A percentile compares a stretch with the other conserved stretches of the same genome.
Conservation (phyloP, 75 land plant species). For the Cunninghamia lanceolata region DNA sequence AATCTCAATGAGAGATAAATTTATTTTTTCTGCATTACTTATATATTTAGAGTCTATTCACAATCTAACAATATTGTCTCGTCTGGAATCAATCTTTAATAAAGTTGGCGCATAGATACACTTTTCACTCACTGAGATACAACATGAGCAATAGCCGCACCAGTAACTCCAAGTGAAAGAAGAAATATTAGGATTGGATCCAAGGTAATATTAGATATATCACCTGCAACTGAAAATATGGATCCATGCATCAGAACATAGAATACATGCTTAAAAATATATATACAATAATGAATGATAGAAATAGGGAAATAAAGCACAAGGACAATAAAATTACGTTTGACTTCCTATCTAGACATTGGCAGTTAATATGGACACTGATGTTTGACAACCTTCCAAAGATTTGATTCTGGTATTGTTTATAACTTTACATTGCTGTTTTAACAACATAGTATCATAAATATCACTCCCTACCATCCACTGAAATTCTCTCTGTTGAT, state of each 20-base stretch:
- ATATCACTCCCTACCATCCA: background rate
- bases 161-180: conserved; percentile 64
- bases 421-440: background rate
- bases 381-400: background rate
- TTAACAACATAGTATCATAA: background rate
- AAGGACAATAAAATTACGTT: background rate
- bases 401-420: background rate
- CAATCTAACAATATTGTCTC: background rate
- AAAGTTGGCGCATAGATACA: background rate
- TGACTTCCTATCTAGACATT: background rate
- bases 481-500: background rate
- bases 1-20: background rate
- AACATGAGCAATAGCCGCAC: conserved; percentile 95
- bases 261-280: background rate
- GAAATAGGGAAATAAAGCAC: background rate
- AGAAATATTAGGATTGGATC: conserved; percentile 82
- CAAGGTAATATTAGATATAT: conserved; percentile 61
- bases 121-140: conserved; percentile 67
- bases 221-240: conserved; percentile 56
- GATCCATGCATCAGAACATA: conserved; percentile 5
- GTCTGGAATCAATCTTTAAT: background rate
- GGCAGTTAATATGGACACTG: background rate
- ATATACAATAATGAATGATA: background rate
- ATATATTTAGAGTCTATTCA: background rate
- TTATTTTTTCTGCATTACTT: background rate